phyloP scores from a whole-genome alignment of 1,284 basidiomycete genomes.

The Leccinum fuscescens region DNA sequence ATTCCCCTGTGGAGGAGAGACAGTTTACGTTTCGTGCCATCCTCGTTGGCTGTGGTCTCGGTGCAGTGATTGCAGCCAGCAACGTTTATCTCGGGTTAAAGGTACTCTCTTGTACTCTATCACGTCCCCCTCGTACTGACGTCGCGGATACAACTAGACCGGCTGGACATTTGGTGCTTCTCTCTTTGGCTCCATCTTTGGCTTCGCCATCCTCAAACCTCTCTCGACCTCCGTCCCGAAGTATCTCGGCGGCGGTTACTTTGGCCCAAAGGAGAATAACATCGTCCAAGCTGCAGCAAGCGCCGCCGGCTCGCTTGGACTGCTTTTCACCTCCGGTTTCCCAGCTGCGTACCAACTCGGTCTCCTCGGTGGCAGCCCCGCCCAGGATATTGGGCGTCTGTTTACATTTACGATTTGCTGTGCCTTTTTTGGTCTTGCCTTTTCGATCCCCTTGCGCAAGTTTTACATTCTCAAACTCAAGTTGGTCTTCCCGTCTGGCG shows the following conservation, averaged over 20 bases:
- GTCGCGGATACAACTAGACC: constrained; percentile 33
- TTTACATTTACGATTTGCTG: constrained; percentile 53
- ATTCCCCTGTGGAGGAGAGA: constrained; percentile 48
- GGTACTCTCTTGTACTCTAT: background rate
- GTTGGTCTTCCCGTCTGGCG: constrained; percentile 67
- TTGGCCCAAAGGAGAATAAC: constrained; percentile 68
- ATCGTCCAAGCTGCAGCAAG: constrained; percentile 13
- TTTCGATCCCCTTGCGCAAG: constrained; percentile 51
- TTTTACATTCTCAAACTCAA: constrained; percentile 72
- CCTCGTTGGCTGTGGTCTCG: constrained; percentile 50
- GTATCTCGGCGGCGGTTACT: constrained; percentile 56
- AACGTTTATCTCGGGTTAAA: constrained; percentile 72
- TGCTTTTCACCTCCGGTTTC: constrained; percentile 44
- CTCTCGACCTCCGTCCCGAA: constrained; percentile 50
- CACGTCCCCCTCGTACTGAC: background rate
- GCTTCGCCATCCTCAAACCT: constrained; percentile 62
- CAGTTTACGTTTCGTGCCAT: constrained; percentile 59
- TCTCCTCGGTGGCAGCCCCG: constrained; percentile 40
- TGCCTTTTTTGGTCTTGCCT: constrained; percentile 54
- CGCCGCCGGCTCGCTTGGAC: constrained; percentile 57
- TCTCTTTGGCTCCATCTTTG: constrained; percentile 47
- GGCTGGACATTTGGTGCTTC: constrained; percentile 71
- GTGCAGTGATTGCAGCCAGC: constrained; percentile 55
- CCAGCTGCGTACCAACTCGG: constrained; percentile 66
- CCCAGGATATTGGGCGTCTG: constrained; percentile 52